These are phyloP conservation scores for Lignosus rhinocerotis DNA, from an alignment of 1,284 basidiomycete genomes.

Conservation along the genomic window DNA sequence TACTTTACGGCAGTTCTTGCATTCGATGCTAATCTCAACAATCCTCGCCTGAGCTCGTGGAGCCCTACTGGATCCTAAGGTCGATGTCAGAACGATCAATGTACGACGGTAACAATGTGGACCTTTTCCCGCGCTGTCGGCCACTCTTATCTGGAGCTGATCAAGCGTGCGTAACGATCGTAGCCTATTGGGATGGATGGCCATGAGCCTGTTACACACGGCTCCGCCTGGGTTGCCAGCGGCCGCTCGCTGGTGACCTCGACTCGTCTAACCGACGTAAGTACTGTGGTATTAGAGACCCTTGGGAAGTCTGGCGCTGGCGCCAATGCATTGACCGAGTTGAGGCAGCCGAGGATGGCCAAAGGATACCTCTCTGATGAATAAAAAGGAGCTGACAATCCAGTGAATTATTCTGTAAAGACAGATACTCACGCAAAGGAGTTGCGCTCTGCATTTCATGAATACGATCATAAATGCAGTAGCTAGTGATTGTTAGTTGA, in stretches of 20 bases:
- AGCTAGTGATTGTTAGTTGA: neutral
- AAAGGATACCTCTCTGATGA: neutral
- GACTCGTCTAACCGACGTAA: neutral
- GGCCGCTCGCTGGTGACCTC: neutral
- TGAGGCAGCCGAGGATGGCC: neutral
- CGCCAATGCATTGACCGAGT: neutral
- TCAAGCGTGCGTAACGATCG: neutral
- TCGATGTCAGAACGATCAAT: neutral
- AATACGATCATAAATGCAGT: neutral
- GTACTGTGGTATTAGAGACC: neutral
- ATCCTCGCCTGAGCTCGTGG: neutral
- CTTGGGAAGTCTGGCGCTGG: neutral
- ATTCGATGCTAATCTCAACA: conserved; percentile 16
- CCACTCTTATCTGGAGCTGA: neutral
- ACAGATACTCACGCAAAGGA: too few species aligned
- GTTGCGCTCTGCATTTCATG: too few species aligned
- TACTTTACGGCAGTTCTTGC: conserved; percentile 27
- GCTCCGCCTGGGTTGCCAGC: neutral
- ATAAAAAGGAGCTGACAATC: neutral
- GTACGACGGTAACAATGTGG: neutral
- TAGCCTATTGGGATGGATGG: neutral
- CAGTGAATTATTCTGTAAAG: too few species aligned
- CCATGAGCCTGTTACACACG: neutral
- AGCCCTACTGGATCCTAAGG: too few species aligned
- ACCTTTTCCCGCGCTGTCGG: too few species aligned